Evolutionary conservation across 78 protist genomes (phyloP), one percentile per base, ranked within the genome.

Genomic region (Emiliania huxleyi): DNA sequence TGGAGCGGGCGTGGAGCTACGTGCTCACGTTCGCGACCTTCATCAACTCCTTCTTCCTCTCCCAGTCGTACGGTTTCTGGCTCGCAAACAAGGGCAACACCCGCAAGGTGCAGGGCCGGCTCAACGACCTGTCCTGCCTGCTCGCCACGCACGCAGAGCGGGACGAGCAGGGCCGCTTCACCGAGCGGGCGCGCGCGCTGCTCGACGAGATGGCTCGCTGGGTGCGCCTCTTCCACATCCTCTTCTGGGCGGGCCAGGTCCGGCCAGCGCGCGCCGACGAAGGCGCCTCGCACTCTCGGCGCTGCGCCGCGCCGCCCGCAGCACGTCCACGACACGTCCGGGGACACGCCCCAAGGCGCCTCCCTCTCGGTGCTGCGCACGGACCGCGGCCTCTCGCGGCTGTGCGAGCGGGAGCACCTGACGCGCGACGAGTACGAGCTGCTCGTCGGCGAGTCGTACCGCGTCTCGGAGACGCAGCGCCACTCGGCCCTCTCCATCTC

Each of bases 21-120:
- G 18, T 71, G 81, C 81, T 71, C 37, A 6, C 81, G 40, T 19
- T 71, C n/a, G 81, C 81, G 43, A 71, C 81, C 12, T 71, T 71
- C 42, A 40, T 71, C 81, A 71, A 37, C 81, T 35, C 81, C 29
- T 71, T 71, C 81, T 71, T 71, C 42, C 37, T 37, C 81, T 71
- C 81, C 18, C 81, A 71, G 42, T 35, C 81, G 44, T 71, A 71
- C 18, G 81, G 81, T 2, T 71, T n/a, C 81, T 71, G 81, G 81
- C 81, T 71, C 81, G 81, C 81, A 15, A 26, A 37, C 35, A 71
- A 71, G 81, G 81, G 81, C 45, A 71, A 71, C 42, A 3, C 18
- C 18, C 81, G 81, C 42, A 71, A 71, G 81, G 42, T 71, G 42
- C 81, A 71, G 81, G 81, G 81, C n/a, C 81, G 81, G 21, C 43